These are phyloP conservation scores for Salvia sclarea DNA, from an alignment of 305 asterid genomes.

Conservation along the genomic window DNA sequence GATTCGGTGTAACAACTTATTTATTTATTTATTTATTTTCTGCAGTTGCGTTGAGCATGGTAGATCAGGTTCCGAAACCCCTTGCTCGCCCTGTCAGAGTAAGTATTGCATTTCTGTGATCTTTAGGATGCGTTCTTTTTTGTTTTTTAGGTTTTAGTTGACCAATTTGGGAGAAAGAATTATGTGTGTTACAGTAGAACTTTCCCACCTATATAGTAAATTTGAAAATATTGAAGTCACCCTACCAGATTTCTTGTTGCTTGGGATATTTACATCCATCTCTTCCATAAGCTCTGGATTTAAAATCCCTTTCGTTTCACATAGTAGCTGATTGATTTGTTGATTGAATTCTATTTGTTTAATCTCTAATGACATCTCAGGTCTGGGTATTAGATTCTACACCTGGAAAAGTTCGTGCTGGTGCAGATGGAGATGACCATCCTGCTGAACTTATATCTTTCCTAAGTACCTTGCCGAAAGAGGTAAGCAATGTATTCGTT, in stretches of 20 bases:
- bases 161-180: slow-evolving; percentile 13
- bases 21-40: slow-evolving; percentile 16
- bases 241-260: slow-evolving; percentile 13
- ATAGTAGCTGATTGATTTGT: neutral
- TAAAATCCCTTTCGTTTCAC: slow-evolving; percentile 5
- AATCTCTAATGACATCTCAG: slow-evolving; percentile 44
- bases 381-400: slow-evolving; percentile 97
- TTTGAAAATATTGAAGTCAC: neutral
- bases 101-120: slow-evolving; percentile 35
- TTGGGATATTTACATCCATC: neutral
- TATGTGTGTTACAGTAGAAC: neutral
- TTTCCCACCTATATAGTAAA: slow-evolving; percentile 6
- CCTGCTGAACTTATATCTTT: slow-evolving; percentile 91
- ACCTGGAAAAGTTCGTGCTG: slow-evolving; percentile 95
- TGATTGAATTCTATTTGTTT: slow-evolving; percentile 1
- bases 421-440: slow-evolving; percentile 95
- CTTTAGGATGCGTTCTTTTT: neutral
- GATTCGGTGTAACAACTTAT: slow-evolving; percentile 6
- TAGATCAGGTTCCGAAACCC: slow-evolving; percentile 93
- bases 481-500: slow-evolving; percentile 45
- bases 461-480: slow-evolving; percentile 63
- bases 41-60: slow-evolving; percentile 98
- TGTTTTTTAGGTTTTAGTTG: neutral
- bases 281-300: neutral
- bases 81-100: slow-evolving; percentile 98